phyloP scores from a whole-genome alignment of 2,329 filamentous ascomycete genomes.

The Fusarium coicis region DNA sequence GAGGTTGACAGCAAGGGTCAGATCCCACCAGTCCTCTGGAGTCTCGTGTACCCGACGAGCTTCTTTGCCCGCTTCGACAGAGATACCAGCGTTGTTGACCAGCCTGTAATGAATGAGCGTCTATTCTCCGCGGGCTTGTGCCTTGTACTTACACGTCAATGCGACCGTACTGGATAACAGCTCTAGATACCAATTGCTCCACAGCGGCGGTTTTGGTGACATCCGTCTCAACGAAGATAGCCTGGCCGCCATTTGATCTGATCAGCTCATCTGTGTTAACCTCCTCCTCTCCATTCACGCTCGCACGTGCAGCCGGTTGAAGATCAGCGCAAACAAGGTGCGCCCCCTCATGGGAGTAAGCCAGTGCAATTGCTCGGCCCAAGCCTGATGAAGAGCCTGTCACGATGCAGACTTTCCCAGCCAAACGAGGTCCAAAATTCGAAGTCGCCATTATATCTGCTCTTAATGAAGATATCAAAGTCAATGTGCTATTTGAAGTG shows the following conservation, averaged over 20 bases:
- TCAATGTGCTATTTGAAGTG: neutral
- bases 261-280: constrained; percentile 50
- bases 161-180: constrained; percentile 33
- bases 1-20: constrained; percentile 51
- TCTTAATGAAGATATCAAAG: no score
- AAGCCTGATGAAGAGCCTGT: constrained; percentile 60
- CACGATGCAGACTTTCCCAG: constrained; percentile 52
- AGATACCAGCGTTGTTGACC: constrained; percentile 58
- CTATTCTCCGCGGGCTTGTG: no score
- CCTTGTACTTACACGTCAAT: constrained; percentile 32
- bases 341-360: constrained; percentile 55
- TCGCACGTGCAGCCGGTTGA: constrained; percentile 38
- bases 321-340: constrained; percentile 56
- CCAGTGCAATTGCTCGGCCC: constrained; percentile 57
- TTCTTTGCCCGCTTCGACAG: constrained; percentile 46
- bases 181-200: constrained; percentile 48
- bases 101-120: constrained; percentile 43
- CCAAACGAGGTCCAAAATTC: constrained; percentile 6
- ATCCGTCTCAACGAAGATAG: constrained; percentile 57
- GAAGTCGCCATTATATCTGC: neutral
- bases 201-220: constrained; percentile 53
- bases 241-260: constrained; percentile 45
- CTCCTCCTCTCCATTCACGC: constrained; percentile 45
- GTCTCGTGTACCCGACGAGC: constrained; percentile 57
- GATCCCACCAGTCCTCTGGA: constrained; percentile 57